Evolutionary conservation across 805 yeast species (phyloP), one percentile per base, ranked within the genome.

Genomic region (Metschnikowia peoriensis): DNA sequence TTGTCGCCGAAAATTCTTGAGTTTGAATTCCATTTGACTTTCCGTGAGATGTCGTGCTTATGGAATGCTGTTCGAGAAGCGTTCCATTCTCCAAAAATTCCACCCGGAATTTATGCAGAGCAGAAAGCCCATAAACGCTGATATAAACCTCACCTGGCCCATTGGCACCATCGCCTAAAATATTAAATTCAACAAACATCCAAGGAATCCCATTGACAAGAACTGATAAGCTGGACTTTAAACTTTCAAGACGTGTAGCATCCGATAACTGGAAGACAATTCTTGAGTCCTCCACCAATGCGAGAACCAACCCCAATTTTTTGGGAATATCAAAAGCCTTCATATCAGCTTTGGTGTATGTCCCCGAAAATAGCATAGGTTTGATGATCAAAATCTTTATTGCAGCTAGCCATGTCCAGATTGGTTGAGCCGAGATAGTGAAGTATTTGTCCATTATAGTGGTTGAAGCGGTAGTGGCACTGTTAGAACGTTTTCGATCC

Each of bases 321-420:
- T 41, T 28, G 8, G 7, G 22, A 35, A 45, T 10, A 6, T 2
- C 16, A 7, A n/a, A 17, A 14, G 2, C 22, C 22, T 12, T 14
- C 4, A 17, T 6, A 4, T 28, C 38, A 6, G 35, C 7, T 12
- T 11, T 15, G 8, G 6, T 12, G 1, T 61, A 45, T 16, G 63
- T 59, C 8, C 75, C 76, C 22, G 66, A 62, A 44, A 75, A 74
- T 6, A 68, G 58, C 15, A 56, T 55, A 1, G 76, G 71, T 28
- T 61, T 60, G 28, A 55, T 58, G 14, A 63, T 41, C 6, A 73
- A 56, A 8, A 72, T 64, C 44, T 72, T 73, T 27, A 66, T 56
- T 0, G 75, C 77, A 2, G 79, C 78, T 15, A 75, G 53, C 52
- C 73, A 61, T 1, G 75, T 67, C 79, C 79, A 75, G 41, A 75